Percentiles rank a stretch among this genome's conserved stretches.
Conservation (phyloP, 2,329 filamentous ascomycete genomes). For the Cladosporium sp. region DNA sequence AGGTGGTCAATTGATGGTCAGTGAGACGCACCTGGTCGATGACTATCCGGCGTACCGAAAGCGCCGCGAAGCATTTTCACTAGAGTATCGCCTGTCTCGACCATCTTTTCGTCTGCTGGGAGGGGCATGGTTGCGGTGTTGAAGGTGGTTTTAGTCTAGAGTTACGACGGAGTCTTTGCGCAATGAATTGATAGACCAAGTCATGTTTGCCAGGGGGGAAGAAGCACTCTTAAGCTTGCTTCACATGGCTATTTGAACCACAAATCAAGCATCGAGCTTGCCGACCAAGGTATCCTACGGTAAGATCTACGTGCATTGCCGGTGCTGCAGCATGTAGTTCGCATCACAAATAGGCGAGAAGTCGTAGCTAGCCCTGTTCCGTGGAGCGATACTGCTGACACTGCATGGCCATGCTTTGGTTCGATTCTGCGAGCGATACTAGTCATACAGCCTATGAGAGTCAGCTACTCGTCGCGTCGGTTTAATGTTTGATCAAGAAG, state of each 20-base stretch:
- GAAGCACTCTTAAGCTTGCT: no score
- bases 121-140: constrained; percentile 21
- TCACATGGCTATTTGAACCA: no score
- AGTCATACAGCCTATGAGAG: background rate
- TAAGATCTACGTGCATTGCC: no score
- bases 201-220: background rate
- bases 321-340: background rate
- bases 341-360: background rate
- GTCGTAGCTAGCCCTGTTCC: background rate
- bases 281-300: background rate
- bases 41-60: constrained; percentile 22
- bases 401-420: background rate
- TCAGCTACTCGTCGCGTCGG: no score
- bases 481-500: no score
- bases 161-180: background rate
- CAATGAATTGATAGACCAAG: no score
- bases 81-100: constrained; percentile 20
- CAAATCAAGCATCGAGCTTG: background rate
- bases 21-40: constrained; percentile 21
- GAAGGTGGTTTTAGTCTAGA: background rate
- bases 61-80: constrained; percentile 22
- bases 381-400: background rate
- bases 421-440: background rate
- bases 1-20: background rate
- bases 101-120: constrained; percentile 15